A percentile compares a stretch with the other conserved stretches of the same genome.
These are phyloP conservation scores for Knoxia roxburghii DNA, from an alignment of 257 asterid species.

Conservation along the genomic window DNA sequence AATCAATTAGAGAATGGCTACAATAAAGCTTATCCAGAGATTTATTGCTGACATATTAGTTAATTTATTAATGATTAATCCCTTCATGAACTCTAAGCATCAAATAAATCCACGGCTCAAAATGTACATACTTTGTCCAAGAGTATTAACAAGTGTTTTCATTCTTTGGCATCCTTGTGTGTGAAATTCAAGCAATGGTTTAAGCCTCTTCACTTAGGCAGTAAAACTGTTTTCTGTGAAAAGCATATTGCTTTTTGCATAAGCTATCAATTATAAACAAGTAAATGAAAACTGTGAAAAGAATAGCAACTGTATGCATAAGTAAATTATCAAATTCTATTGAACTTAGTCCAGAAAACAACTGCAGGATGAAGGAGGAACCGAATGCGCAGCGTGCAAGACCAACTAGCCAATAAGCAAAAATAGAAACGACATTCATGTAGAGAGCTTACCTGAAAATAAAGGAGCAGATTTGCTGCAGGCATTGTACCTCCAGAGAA, in stretches of 20 bases:
- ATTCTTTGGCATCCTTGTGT: not conserved
- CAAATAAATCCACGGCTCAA: not conserved
- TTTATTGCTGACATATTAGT: not conserved
- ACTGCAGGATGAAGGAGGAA: not conserved
- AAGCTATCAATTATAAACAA: not conserved
- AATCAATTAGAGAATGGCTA: not conserved
- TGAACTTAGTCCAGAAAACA: not conserved
- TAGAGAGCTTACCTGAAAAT: slow-evolving; percentile 65
- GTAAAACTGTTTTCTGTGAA: not conserved
- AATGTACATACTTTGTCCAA: not conserved
- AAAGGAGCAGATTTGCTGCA: slow-evolving; percentile 81
- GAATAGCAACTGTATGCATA: not conserved
- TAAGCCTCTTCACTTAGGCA: not conserved
- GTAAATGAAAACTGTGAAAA: no score
- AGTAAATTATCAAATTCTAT: not conserved
- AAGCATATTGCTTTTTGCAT: not conserved
- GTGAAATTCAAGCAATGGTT: not conserved
- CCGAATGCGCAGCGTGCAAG: not conserved
- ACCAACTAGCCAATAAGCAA: not conserved
- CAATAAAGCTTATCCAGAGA: not conserved
- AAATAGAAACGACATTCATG: not conserved
- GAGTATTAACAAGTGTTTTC: not conserved
- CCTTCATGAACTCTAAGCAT: not conserved
- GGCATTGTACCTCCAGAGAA: slow-evolving; percentile 96
- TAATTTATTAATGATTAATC: not conserved